Evolutionary conservation across 768 basidiomycete genomes (phyloP), one percentile per base, ranked within the genome.

Genomic region (Clavaria fumosa): DNA sequence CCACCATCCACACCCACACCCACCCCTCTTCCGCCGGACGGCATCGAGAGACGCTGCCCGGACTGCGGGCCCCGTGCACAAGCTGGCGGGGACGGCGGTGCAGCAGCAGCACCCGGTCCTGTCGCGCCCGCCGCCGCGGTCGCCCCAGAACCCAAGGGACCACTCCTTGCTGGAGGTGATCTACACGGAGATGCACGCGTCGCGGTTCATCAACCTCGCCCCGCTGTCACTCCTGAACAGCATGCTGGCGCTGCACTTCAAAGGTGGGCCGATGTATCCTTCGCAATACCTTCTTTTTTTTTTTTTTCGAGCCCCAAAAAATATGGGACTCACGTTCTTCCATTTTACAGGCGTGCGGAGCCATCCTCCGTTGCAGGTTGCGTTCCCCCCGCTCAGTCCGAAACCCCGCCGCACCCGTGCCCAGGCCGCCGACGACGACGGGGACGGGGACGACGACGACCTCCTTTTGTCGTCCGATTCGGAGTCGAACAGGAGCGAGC

Each of bases 101-200:
- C 40, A 51, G 12, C 55, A 56, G 4, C 14, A n/a, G 7, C 14
- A 23, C 24, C 15, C 5, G 24, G 56, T 61, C 23, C 41, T 67
- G 38, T 47, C 63, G 23, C 50, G 57, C 22, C 57, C 60, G 4
- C 40, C 58, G 21, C 51, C 60, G 4, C 62, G 60, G 36, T 50
- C 61, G 3, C 66, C 71, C 0, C 43, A 48, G 3, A 70, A 83
- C 48, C 79, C 80, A 3, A 62, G 75, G 6, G 77, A 83, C 42
- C 81, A 83, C 48, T 63, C 67, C 0, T 44, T 78, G 9, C 58
- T 84, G 17, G 72, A 76, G 46, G 56, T 55, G 31, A 74, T 81
- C 7, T 83, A 80, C 57, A 63, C 58, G 14, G 72, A 75, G 44
- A 75, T 78, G 70, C 74, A 81, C 19, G 68, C 68, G 4, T 60